Evolutionary conservation across 2,329 filamentous ascomycete genomes (phyloP).

Genomic region (Chaetomium globosum): DNA sequence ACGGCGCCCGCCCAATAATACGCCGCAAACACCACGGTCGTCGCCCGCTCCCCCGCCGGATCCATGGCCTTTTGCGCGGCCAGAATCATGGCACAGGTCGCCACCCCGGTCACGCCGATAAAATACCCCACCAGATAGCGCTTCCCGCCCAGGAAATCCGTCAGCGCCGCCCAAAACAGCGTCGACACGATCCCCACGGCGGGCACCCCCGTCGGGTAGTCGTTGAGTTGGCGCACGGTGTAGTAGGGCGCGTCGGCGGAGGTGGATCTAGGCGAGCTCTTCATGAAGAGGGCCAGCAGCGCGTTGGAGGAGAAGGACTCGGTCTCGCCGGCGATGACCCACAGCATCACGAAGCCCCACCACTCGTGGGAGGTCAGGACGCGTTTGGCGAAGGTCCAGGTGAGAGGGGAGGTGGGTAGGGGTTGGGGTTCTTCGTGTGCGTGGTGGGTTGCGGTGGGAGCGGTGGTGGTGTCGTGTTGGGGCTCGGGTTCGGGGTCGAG

Average conservation of each 20-base stretch:
- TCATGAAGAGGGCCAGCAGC: constrained; percentile 56
- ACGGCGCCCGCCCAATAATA: constrained; percentile 72
- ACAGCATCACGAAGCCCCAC: constrained; percentile 67
- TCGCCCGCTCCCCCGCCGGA: constrained; percentile 47
- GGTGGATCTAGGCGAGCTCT: constrained; percentile 46
- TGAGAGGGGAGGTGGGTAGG: constrained; percentile 27
- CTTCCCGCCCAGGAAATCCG: constrained; percentile 65
- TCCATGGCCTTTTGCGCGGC: constrained; percentile 42
- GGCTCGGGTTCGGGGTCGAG: background rate
- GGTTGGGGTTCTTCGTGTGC: background rate
- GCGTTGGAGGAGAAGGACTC: constrained; percentile 71
- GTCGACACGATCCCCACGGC: constrained; percentile 63
- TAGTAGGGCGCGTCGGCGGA: constrained; percentile 46
- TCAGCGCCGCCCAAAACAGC: constrained; percentile 69
- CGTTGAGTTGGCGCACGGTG: constrained; percentile 55
- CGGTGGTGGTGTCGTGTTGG: background rate
- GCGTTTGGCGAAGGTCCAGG: constrained; percentile 53
- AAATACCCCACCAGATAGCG: constrained; percentile 68
- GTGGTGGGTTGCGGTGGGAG: background rate
- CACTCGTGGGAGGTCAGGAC: constrained; percentile 64
- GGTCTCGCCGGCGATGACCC: constrained; percentile 71
- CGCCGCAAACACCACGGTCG: constrained; percentile 61
- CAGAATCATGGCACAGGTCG: constrained; percentile 64
- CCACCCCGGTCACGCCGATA: constrained; percentile 65
- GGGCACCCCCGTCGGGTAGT: constrained; percentile 60